These are phyloP conservation scores for Xylaria palmicola DNA, from an alignment of 495 filamentous ascomycete species.

Conservation along the genomic window DNA sequence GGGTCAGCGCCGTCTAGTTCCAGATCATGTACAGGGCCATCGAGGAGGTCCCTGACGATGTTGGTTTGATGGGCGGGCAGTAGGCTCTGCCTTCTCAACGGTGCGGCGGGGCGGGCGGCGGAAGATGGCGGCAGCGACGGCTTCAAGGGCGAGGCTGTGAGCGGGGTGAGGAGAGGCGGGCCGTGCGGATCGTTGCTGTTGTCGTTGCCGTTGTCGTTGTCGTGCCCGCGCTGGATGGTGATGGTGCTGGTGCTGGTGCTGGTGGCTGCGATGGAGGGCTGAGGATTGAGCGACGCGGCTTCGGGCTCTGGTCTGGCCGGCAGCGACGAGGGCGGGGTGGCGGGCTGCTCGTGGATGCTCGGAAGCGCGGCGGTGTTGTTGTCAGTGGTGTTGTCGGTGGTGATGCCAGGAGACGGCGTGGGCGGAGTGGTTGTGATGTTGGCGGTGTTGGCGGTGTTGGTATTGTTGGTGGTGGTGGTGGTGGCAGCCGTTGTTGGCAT, in stretches of 20 bases:
- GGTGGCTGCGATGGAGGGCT: not conserved
- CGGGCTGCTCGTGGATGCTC: slow-evolving; percentile 26
- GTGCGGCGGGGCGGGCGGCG: slow-evolving; percentile 24
- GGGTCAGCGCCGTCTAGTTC: slow-evolving; percentile 42
- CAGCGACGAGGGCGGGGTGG: slow-evolving; percentile 1
- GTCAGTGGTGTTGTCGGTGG: not conserved
- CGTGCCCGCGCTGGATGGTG: not conserved
- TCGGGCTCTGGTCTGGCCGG: not conserved
- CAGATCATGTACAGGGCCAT: slow-evolving; percentile 42
- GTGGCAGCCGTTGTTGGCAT: slow-evolving; percentile 8
- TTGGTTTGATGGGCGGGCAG: slow-evolving; percentile 49
- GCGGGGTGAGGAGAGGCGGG: slow-evolving; percentile 12
- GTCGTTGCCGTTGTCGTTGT: not conserved
- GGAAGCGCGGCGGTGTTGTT: slow-evolving; percentile 17
- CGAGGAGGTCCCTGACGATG: slow-evolving; percentile 48
- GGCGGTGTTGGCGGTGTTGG: slow-evolving; percentile 10
- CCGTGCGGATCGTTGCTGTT: slow-evolving; percentile 10
- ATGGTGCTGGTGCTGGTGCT: not conserved
- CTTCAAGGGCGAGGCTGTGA: slow-evolving; percentile 7
- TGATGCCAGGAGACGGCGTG: slow-evolving; percentile 11
- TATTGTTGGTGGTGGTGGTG: not conserved
- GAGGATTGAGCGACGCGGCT: not conserved
- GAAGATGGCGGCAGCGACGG: slow-evolving; percentile 21
- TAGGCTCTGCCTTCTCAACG: slow-evolving; percentile 45
- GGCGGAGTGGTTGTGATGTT: slow-evolving; percentile 1